Evolutionary conservation across 129 eudicot species (phyloP).

Genomic region (Chrysanthemum makinoi): DNA sequence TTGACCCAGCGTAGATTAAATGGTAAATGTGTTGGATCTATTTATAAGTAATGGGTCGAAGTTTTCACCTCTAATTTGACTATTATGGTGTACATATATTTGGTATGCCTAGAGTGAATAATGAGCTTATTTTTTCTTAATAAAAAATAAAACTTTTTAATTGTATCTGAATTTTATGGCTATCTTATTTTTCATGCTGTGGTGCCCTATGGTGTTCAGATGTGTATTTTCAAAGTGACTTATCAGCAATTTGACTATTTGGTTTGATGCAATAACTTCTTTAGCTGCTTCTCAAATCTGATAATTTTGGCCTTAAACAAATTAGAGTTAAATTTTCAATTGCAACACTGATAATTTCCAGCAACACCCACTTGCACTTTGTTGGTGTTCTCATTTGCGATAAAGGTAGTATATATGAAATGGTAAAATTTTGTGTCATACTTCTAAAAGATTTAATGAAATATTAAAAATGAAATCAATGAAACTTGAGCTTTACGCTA

Average conservation of each 20-base stretch:
- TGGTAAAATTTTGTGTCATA: too few relatives aligned
- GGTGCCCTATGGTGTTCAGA: not conserved
- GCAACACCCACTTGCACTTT: too few relatives aligned
- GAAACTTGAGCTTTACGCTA: too few relatives aligned
- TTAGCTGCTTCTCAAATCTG: not conserved
- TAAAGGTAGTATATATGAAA: not conserved
- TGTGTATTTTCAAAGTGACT: not conserved
- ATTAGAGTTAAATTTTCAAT: too few relatives aligned
- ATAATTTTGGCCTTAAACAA: not conserved
- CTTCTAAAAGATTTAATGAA: too few relatives aligned
- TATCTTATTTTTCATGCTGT: not conserved
- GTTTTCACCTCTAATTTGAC: not conserved
- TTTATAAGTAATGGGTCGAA: not conserved
- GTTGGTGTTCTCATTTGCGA: too few relatives aligned
- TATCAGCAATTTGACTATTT: not conserved
- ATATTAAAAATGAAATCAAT: too few relatives aligned
- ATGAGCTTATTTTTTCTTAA: not conserved
- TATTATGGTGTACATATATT: not conserved
- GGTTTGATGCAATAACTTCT: not conserved
- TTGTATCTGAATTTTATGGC: not conserved
- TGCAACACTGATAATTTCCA: too few relatives aligned
- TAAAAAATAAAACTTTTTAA: too few relatives aligned
- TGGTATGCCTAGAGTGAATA: not conserved
- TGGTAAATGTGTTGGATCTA: too few relatives aligned
- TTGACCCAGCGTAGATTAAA: too few relatives aligned